phyloP scores from a whole-genome alignment of 2,329 filamentous ascomycete species.

The Stachybotrys echinatus region DNA sequence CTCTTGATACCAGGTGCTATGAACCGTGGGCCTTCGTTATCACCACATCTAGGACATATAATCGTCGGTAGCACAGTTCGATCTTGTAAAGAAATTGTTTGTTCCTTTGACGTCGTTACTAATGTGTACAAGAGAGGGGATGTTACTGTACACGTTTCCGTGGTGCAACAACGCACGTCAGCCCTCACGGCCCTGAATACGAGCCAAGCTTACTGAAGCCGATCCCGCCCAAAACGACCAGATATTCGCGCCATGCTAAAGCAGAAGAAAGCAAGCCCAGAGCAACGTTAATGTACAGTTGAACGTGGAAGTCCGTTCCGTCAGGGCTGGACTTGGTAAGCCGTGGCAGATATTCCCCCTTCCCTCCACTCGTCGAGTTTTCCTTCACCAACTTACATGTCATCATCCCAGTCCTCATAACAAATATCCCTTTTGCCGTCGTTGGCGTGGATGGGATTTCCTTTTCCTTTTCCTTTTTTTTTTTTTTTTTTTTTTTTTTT shows the following conservation, averaged over 20 bases:
- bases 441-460: too few species aligned
- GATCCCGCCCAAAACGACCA: slow-evolving; percentile 16
- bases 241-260: slow-evolving; percentile 30
- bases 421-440: not conserved
- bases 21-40: too few species aligned
- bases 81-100: too few species aligned
- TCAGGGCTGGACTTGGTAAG: not conserved
- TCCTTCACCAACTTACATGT: not conserved
- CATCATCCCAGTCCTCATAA: not conserved
- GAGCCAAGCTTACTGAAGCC: slow-evolving; percentile 5
- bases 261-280: slow-evolving; percentile 16
- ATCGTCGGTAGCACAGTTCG: too few species aligned
- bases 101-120: not conserved
- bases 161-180: slow-evolving; percentile 18
- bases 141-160: slow-evolving; percentile 21
- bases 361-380: not conserved
- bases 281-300: slow-evolving; percentile 22
- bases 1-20: too few species aligned
- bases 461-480: not conserved
- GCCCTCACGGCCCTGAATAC: slow-evolving; percentile 8
- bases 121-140: slow-evolving; percentile 30
- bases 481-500: not conserved
- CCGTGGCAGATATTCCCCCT: not conserved
- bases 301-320: slow-evolving; percentile 8
- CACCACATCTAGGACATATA: too few species aligned